A percentile compares a stretch with the other conserved stretches of the same genome.
Conservation (phyloP, 148 eudicot genomes). For the Dianthus caryophyllus region DNA sequence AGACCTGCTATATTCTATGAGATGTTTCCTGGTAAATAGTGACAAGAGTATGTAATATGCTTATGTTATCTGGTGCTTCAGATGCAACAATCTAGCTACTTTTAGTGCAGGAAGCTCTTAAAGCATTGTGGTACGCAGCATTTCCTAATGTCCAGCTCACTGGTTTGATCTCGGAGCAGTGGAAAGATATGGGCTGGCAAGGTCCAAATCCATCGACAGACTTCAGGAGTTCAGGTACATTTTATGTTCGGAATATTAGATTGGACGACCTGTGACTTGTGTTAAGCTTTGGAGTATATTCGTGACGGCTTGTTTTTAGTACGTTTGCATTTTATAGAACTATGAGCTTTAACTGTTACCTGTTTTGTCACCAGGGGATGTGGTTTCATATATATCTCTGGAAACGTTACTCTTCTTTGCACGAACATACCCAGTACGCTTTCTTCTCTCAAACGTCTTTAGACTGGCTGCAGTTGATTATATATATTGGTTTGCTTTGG, state of each 20-base stretch:
- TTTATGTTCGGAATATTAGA: background rate
- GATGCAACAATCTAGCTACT: background rate
- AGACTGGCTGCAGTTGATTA: background rate
- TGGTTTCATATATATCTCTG: conserved; percentile 73
- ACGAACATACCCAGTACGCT: conserved; percentile 64
- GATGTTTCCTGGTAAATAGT: background rate
- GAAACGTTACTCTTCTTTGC: conserved; percentile 86
- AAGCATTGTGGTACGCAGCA: conserved; percentile 62
- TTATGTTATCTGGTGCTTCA: background rate
- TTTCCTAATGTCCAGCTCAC: conserved; percentile 60
- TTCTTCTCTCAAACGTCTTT: background rate
- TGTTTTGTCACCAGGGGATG: conserved; percentile 57
- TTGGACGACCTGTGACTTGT: background rate
- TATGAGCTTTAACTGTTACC: background rate
- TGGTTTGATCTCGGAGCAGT: conserved; percentile 76
- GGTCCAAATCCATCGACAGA: conserved; percentile 93
- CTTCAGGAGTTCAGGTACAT: conserved; percentile 88
- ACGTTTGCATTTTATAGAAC: background rate
- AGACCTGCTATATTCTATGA: background rate
- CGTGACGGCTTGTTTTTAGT: background rate
- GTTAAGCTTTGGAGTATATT: background rate
- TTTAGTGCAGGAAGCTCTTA: conserved; percentile 64
- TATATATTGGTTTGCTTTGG: background rate
- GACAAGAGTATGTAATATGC: background rate
- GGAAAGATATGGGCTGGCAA: conserved; percentile 99